Evolutionary conservation across 2,329 filamentous ascomycete species (phyloP), one percentile per base, ranked within the genome.

Genomic region (Sclerotinia spermophila): DNA sequence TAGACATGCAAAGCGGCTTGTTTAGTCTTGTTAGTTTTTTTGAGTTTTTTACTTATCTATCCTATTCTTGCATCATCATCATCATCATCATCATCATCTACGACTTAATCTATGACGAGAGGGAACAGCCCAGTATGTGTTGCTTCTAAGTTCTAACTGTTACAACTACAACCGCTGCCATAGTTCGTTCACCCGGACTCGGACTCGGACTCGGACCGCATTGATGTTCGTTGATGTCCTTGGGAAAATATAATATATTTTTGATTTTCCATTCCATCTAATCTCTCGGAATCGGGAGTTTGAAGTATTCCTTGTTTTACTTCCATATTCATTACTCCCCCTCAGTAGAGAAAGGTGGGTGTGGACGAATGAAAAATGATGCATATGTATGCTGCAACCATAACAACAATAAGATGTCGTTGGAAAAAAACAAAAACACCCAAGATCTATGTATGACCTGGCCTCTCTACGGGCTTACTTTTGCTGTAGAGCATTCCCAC

Each of bases 361-460:
- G 40, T 17, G 45, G 53, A 24, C n/a, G n/a, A n/a, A n/a, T n/a
- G 27, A 33, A 38, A 65, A 40, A 24, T 10, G 24, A 53, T 51
- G 45, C 45, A 53, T 40, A 40, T 65, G 33, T 40, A 40, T 65
- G 33, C 45, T 65, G 45, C 62, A 65, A 65, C 33, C 11, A 38
- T 53, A 38, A 38, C 44, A 65, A 65, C 33, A 19, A 38, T 53
- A 38, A 38, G 33, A 53, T 65, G 21, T 51, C 53, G n/a, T 19
- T 40, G 61, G 24, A n/a, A 53, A 17, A n/a, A 21, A 44, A 51
- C 24, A n/a, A 53, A 17, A n/a, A 21, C 61, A 51, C 44, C 10
- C 45, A 51, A 53, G 62, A 53, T 53, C 44, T 65, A n/a, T 65
- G 62, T 65, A n/a, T 65, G 62, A 11, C n/a, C 17, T 65, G 45